Evolutionary conservation across 208 protist genomes (phyloP).

Genomic region (Leishmania mexicana): DNA sequence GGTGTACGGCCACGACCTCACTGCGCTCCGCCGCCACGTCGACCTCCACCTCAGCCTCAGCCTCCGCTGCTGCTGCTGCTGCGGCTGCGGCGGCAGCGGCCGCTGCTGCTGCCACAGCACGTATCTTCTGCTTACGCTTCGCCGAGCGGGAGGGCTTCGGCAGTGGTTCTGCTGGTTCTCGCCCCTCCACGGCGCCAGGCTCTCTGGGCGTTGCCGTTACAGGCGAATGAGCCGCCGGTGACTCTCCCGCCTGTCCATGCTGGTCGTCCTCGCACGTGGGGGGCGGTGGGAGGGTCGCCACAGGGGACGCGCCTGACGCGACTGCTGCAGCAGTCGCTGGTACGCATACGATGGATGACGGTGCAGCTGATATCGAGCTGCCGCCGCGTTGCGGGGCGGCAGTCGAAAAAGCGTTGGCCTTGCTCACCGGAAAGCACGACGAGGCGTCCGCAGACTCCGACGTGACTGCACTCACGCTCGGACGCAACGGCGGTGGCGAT

Average conservation of each 20-base stretch:
- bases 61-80: not conserved
- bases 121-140: constrained; percentile 33
- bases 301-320: not conserved
- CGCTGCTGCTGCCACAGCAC: constrained; percentile 7
- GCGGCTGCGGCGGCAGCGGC: constrained; percentile 19
- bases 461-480: not conserved
- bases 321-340: not conserved
- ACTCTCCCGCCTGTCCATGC: not conserved
- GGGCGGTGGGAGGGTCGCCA: not conserved
- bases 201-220: not conserved
- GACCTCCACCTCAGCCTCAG: not conserved
- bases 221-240: not conserved
- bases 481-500: constrained; percentile 7
- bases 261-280: not conserved
- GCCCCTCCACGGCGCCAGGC: not conserved
- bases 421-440: not conserved
- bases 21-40: not conserved
- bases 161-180: not conserved
- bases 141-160: constrained; percentile 20
- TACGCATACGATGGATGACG: not conserved
- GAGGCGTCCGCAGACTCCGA: not conserved
- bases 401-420: not conserved
- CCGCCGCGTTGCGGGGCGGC: not conserved
- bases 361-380: not conserved
- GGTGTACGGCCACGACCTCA: not conserved